Conservation (phyloP, 73 alveolate genomes). For the Paramecium bursaria region DNA sequence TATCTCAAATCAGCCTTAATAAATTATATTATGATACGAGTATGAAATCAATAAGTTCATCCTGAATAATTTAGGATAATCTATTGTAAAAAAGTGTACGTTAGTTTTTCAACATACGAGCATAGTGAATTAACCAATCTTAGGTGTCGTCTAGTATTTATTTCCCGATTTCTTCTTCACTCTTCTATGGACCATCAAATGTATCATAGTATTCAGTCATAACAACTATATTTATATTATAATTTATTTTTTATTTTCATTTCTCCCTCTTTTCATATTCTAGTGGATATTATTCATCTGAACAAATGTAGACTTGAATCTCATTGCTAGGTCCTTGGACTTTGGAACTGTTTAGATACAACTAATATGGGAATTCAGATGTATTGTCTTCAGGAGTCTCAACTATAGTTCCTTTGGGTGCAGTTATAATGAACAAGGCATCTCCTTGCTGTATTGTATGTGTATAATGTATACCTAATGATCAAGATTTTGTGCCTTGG, state of each 20-base stretch:
- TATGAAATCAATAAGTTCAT: too few relatives aligned
- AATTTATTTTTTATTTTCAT: constrained; percentile 11
- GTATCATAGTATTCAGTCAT: too few relatives aligned
- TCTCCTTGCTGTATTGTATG: constrained; percentile 59
- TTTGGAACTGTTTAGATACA: constrained; percentile 62
- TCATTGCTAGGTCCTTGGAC: constrained; percentile 43
- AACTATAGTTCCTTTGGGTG: constrained; percentile 76
- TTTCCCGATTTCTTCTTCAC: too few relatives aligned
- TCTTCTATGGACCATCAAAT: too few relatives aligned
- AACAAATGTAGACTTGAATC: constrained; percentile 65
- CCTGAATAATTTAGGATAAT: too few relatives aligned
- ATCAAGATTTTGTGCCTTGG: constrained; percentile 35
- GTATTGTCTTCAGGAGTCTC: constrained; percentile 68
- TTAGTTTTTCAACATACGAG: too few relatives aligned
- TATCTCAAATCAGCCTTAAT: too few relatives aligned
- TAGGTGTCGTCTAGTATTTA: too few relatives aligned
- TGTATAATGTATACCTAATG: constrained; percentile 1
- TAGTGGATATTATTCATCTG: constrained; percentile 64
- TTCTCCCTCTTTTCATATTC: constrained; percentile 54
- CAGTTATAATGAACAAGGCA: constrained; percentile 72
- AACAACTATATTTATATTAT: too few relatives aligned
- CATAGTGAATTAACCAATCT: too few relatives aligned
- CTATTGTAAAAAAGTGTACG: too few relatives aligned
- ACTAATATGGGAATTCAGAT: constrained; percentile 63
- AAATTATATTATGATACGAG: too few relatives aligned